A percentile compares a stretch with the other conserved stretches of the same genome.
Conservation (phyloP, 148 eudicot genomes). For the Heliamphora exappendiculata region DNA sequence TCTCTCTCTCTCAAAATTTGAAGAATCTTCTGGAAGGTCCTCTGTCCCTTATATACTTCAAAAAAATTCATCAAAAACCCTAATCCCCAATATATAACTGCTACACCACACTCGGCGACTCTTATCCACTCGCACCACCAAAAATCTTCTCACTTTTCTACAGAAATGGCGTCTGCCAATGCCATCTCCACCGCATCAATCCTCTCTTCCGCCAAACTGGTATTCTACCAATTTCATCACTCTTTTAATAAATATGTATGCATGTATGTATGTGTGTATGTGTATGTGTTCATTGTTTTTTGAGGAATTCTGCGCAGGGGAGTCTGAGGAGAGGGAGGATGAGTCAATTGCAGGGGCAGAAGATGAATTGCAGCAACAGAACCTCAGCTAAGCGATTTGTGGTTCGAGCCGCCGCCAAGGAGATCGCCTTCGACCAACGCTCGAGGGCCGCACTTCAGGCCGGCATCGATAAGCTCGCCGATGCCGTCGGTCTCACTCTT, state of each 20-base stretch:
- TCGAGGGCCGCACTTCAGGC: constrained; percentile 81
- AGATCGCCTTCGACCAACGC: constrained; percentile 75
- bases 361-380: constrained; percentile 34
- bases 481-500: constrained; percentile 88
- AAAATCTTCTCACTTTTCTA: neutral
- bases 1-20: neutral
- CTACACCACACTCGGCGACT: neutral
- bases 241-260: neutral
- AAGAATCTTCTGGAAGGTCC: constrained; percentile 25
- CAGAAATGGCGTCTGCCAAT: constrained; percentile 72
- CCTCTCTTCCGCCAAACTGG: constrained; percentile 55
- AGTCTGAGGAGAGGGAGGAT: constrained; percentile 39
- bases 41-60: constrained; percentile 6
- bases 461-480: constrained; percentile 91
- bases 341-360: constrained; percentile 54
- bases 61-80: constrained; percentile 6
- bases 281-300: neutral
- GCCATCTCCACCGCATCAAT: constrained; percentile 73
- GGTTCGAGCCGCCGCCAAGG: constrained; percentile 77
- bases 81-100: neutral
- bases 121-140: constrained; percentile 14
- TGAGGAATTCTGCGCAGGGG: constrained; percentile 30
- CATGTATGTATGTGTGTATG: neutral
- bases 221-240: neutral
- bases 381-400: constrained; percentile 33